Base-by-base conservation (phyloP, 805 yeast species). In the Cyberlindnera xylosilytica region DNA sequence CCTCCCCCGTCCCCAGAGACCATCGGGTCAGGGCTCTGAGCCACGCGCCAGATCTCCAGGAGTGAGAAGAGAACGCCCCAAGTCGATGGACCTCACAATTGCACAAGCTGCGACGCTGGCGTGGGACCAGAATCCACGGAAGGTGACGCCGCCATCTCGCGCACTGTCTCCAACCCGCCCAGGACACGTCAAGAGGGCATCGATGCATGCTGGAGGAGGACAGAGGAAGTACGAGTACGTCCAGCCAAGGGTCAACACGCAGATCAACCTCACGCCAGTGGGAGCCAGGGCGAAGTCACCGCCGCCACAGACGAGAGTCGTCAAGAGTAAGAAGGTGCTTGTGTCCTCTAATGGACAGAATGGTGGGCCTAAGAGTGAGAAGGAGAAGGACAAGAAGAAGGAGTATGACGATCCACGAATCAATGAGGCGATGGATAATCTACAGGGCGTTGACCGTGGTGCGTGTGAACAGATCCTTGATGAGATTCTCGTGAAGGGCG, bases 401-500 rank as follows among this genome's bases (percentile, higher is more conserved):
- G 43, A 39, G 20, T 51, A 50, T 30, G 32, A 36, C 2, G 57
- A 57, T 36, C 56, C 57, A 34, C 47, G 47, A 34, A 48, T 57
- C 2, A 23, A 56, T 17, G 54, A 60, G 29, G 57, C 64, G 8
- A 59, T 69, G 53, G 59, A 62, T 9, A 52, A 60, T 7, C 46
- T 68, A 6, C 65, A 61, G 28, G 97, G 96, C 2, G 85, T 91
- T 10, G 98, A 91, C 62, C 79, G 76, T 42, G 54, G 56, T 4
- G 83, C 95, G 0, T 96, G 95, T 10, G 76, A 77, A 49, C 96
- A 87, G 59, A 90, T 91, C 39, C 66, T 91, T 42, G 85, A 84
- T 49, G 97, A 91, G 57, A 87, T 91, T 45, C 84, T 91, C 20
- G 84, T 89, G 5, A 81, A 81, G 41, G 97, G 96, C 12, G 97